Conservation (phyloP, 495 filamentous ascomycete genomes). For the Parmelia sp. region DNA sequence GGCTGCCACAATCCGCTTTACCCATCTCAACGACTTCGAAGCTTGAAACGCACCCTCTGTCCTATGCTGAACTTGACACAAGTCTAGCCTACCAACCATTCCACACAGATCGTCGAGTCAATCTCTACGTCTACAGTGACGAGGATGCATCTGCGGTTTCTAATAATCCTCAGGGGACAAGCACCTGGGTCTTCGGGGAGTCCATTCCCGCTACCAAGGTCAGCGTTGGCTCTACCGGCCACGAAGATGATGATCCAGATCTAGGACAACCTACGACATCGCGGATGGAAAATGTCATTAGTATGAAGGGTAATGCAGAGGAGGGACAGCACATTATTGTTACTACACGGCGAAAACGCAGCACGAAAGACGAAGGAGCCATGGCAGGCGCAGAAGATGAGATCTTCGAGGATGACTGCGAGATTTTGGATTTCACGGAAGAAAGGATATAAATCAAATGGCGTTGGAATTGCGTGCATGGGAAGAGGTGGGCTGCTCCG, state of each 20-base stretch:
- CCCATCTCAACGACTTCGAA: conserved; percentile 23
- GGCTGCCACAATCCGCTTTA: conserved; percentile 15
- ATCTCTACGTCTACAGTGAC: conserved; percentile 53
- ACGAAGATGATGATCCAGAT: conserved; percentile 48
- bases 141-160: conserved; percentile 22
- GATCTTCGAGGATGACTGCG: conserved; percentile 92
- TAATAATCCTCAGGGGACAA: conserved; percentile 22
- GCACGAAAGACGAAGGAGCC: conserved; percentile 34
- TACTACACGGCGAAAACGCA: conserved; percentile 65
- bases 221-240: conserved; percentile 45
- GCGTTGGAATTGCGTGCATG: conserved; percentile 3
- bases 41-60: conserved; percentile 49
- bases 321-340: conserved; percentile 73
- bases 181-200: conserved; percentile 68
- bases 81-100: conserved; percentile 87
- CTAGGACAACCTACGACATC: conserved; percentile 34
- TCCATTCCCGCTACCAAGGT: conserved; percentile 54
- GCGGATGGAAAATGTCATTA: conserved; percentile 49
- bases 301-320: conserved; percentile 49
- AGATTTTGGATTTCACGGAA: conserved; percentile 84
- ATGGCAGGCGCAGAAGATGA: conserved; percentile 59
- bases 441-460: conserved; percentile 59
- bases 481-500: background rate
- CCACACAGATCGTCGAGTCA: conserved; percentile 76
- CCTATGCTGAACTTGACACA: conserved; percentile 87